Evolutionary conservation across 2,329 filamentous ascomycete species (phyloP), one percentile per base, ranked within the genome.

Genomic region (Sclerotinia spermophila): DNA sequence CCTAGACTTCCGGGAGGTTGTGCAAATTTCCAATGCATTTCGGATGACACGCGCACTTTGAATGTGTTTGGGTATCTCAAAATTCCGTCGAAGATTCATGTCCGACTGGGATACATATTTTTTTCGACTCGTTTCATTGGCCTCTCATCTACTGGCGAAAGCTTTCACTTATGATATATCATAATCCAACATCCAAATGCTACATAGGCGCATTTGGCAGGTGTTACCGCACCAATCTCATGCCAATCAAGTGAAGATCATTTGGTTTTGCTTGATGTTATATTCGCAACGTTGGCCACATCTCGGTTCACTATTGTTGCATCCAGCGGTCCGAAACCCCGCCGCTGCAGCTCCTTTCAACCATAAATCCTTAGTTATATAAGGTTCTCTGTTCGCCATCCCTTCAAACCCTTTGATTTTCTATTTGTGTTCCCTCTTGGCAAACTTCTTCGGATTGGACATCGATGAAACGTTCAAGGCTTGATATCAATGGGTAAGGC

Each of bases 121-220:
- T 21, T 30, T n/a, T 19, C 19, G 24, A 15, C 45, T 19, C n/a
- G 21, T 51, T 40, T 65, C 38, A 53, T 30, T 66, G 35, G 62
- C n/a, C 45, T 53, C 13, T 27, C n/a, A 53, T 66, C n/a, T 53
- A 40, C 35, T 40, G n/a, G n/a, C 21, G 21, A 56, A 8, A 35
- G 27, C 45, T 38, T 55, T 24, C 44, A 42, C 56, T 44, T 66
- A n/a, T 69, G 60, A 66, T 69, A 58, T 30, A 69, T 58, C 48
- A 69, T 21, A 66, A 69, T 27, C 24, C 17, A 13, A 45, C 27
- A 45, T 38, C 24, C 27, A 40, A 24, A 69, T 38, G 15, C 48
- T 69, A 53, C 33, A 35, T 53, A 30, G 27, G 44, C 27, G n/a
- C 38, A 65, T 45, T 55, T 33, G 38, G 21, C 21, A 35, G 27